phyloP scores from a whole-genome alignment of 495 filamentous ascomycete species.

The Hyaloscypha variabilis region DNA sequence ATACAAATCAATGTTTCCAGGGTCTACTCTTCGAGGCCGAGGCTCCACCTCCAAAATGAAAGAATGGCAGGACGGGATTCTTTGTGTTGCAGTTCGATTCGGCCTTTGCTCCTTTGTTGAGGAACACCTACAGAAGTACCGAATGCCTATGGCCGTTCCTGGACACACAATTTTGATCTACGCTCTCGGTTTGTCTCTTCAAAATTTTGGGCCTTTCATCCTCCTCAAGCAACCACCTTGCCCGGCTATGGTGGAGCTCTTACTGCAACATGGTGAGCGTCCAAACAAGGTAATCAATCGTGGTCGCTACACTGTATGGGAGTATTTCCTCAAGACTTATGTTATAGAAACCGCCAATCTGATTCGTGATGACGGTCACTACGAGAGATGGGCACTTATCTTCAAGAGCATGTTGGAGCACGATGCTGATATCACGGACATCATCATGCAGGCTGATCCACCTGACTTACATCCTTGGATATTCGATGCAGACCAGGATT shows the following conservation, averaged over 20 bases:
- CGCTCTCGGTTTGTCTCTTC: neutral
- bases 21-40: neutral
- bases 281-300: neutral
- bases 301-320: neutral
- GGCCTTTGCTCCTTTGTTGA: slow-evolving; percentile 6
- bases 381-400: neutral
- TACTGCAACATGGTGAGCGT: neutral
- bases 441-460: neutral
- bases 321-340: neutral
- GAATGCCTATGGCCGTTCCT: neutral
- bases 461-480: neutral
- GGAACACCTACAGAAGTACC: neutral
- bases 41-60: neutral
- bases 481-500: neutral
- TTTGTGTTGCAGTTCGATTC: neutral
- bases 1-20: neutral
- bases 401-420: neutral
- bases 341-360: neutral
- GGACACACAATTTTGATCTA: neutral
- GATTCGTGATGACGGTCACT: neutral
- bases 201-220: neutral
- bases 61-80: neutral
- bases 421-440: neutral
- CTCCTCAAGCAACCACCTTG: neutral
- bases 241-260: neutral